Percentiles rank a stretch among this genome's conserved stretches.
Conservation (phyloP, 1,284 basidiomycete genomes). For the Puccinia hordei region DNA sequence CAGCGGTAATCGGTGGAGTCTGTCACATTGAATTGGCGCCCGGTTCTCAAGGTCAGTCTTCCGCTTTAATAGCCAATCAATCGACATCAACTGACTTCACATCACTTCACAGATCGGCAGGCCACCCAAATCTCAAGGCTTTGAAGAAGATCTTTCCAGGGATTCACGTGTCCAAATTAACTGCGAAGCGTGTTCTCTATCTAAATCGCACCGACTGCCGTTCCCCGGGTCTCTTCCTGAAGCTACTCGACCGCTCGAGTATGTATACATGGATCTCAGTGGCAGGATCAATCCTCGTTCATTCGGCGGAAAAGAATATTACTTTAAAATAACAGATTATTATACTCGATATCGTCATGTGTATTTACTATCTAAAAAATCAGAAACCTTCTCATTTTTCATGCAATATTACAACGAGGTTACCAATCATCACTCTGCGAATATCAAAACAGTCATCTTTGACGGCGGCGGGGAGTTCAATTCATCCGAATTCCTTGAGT, state of each 20-base stretch:
- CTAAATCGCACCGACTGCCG: too few relatives aligned
- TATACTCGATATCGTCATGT: constrained; percentile 10
- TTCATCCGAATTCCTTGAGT: background rate
- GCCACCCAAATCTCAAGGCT: background rate
- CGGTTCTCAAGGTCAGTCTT: background rate
- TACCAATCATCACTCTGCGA: background rate
- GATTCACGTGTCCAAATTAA: background rate
- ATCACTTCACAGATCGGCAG: background rate
- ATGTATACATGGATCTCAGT: background rate
- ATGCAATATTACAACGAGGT: background rate
- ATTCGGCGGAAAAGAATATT: background rate
- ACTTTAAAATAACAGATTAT: background rate
- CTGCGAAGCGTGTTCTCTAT: background rate
- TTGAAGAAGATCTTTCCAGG: background rate
- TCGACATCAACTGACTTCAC: background rate
- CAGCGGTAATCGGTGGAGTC: background rate
- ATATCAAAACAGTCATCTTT: background rate
- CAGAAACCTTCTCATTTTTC: background rate
- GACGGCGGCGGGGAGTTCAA: background rate
- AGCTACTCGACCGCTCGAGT: background rate
- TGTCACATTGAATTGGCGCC: background rate
- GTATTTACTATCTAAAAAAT: background rate
- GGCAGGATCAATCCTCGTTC: background rate
- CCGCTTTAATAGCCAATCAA: background rate
- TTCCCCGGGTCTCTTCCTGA: background rate